Base-by-base conservation (phyloP, 2,329 filamentous ascomycete genomes). In the Madurella fahalii region DNA sequence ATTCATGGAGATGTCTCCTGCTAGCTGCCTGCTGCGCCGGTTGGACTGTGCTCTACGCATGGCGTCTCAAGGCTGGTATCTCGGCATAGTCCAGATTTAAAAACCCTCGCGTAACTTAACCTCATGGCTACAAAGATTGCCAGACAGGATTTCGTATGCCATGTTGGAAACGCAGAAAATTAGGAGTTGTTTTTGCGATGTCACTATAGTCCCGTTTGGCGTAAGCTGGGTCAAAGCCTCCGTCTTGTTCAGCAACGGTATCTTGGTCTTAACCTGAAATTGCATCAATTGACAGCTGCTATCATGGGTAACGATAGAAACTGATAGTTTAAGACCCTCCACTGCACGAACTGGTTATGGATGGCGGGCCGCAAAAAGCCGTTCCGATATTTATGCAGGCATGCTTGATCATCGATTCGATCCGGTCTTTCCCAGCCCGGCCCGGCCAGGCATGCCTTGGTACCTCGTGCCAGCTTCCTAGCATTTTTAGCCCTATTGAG, bases 331-430 rank as follows among this genome's bases (percentile, higher is more conserved):
- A 49, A 86, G 79, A 0, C 83, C 83, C 44, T 73, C 70, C n/a
- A n/a, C n/a, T n/a, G n/a, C 1, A 80, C 81, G 63, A 84, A 86
- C 51, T 86, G 81, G 12, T 72, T 65, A 61, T 79, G 77, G 40
- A 87, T 85, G 0, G 75, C 75, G 0, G 62, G 63, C 50, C 75
- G 78, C 0, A 81, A 79, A 55, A 81, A 83, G 0, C 75, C 63
- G 50, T 86, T 87, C 20, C 83, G 72, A 4, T 74, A 75, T 15
- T 71, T 68, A 86, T 83, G 57, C 82, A 77, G 5, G 60, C 58
- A 1, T 56, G 56, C 8, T 69, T 61, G 2, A 69, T 61, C 30
- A 70, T 54, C 5, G 63, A 57, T 9, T 69, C 65, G n/a, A n/a
- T 9, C 37, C 44, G 7, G 54, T 20, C 4, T 40, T 11, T 16